phyloP scores from a whole-genome alignment of 2,329 filamentous ascomycete genomes.

The Furcasterigmium furcatum region DNA sequence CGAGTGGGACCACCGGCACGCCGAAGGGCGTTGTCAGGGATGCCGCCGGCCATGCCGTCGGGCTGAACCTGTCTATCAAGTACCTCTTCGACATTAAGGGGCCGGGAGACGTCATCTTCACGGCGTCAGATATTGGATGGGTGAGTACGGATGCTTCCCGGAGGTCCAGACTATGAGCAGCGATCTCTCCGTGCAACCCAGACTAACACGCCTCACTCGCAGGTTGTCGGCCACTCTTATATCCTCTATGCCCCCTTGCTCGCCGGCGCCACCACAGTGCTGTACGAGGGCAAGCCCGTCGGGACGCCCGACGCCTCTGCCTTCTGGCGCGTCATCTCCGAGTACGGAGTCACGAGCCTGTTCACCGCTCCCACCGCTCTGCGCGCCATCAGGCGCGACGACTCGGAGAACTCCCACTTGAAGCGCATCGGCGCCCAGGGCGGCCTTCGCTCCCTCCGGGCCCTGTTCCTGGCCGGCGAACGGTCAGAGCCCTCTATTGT shows the following conservation, averaged over 20 bases:
- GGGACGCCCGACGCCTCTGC: constrained; percentile 84
- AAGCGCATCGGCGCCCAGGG: constrained; percentile 60
- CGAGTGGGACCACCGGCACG: constrained; percentile 75
- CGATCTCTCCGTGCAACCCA: neutral
- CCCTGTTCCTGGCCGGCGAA: constrained; percentile 84
- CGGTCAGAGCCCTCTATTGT: constrained; percentile 85
- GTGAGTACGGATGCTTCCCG: constrained; percentile 28
- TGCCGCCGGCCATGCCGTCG: constrained; percentile 83
- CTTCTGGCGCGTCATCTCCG: constrained; percentile 84
- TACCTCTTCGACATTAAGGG: constrained; percentile 82
- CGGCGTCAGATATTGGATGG: constrained; percentile 88
- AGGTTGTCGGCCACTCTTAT: constrained; percentile 64
- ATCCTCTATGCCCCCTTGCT: constrained; percentile 88
- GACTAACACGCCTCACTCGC: neutral
- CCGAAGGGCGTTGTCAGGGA: constrained; percentile 83
- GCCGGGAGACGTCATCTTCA: constrained; percentile 73
- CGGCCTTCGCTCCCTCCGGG: constrained; percentile 69
- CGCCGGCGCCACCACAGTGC: constrained; percentile 77
- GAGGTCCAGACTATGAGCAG: neutral
- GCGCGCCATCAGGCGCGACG: constrained; percentile 81
- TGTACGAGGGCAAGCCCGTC: constrained; percentile 93
- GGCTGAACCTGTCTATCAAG: constrained; percentile 75
- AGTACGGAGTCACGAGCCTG: constrained; percentile 79
- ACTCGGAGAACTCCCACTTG: constrained; percentile 70
- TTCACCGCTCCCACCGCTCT: constrained; percentile 88